Base-by-base conservation (phyloP, 2,329 filamentous ascomycete species). In the Alternaria sp. region DNA sequence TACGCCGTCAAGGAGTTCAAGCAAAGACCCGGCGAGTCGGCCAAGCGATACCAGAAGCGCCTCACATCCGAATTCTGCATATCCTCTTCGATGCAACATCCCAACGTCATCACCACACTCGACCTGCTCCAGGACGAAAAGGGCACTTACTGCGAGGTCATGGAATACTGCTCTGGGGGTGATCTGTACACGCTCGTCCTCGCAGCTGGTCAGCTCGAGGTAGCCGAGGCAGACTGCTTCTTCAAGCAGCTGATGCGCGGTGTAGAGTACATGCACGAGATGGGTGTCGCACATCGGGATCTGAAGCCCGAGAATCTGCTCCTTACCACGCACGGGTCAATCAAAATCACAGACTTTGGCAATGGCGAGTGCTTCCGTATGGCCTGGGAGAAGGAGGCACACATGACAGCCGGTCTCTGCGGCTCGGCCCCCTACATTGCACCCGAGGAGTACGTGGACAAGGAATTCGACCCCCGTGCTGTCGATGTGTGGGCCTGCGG, bases 231-330 rank as follows among this genome's bases (percentile, higher is more conserved):
- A 64, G 96, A 99, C 79, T 99, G 96, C 82, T 96, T 96, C 80
- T 99, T 99, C 86, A 97, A 98, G 83, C 96, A 99, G 81, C 90
- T 98, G 81, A 98, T 99, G 95, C 92, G 96, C 61, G 96, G 96
- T 66, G 96, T 99, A 56, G 95, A 98, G 81, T 99, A 99, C 80
- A 93, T 99, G 84, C 96, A 99, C 81, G 95, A 98, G 78, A 99
- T 98, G 96, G 96, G 96, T 60, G 96, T 99, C 25, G 95, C 96
- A 12, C 96, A 99, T 79, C 92, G 96, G 66, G 96, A 99, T 75
- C 83, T 99, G 49, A 99, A 99, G 81, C 96, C 96, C 0, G 96
- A 99, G 80, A 99, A 99, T 72, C 86, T 99, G 12, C 89, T 99
- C 1, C 86, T 99, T 59, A 99, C 96, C 5, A 96, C 92, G 0